Base-by-base conservation (phyloP, 1,139 yeast genomes). In the Blastobotrys petasosporus region DNA sequence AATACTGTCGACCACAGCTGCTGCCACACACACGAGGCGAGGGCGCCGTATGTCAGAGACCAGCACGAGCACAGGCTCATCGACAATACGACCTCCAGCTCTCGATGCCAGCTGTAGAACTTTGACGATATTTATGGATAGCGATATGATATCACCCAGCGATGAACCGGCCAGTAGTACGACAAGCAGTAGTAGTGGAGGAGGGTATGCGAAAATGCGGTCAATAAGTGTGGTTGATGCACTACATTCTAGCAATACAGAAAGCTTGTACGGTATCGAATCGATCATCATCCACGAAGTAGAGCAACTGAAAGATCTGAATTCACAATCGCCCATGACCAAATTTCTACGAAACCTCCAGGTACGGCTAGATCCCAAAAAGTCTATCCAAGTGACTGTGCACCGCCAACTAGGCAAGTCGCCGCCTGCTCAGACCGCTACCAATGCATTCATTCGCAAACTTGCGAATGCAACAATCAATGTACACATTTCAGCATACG, bases 351-450 rank as follows among this genome's bases (percentile, higher is more conserved):
- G 45, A 10, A n/a, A 34, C 2, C 17, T 41, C 31, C 45, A 11
- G 7, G 13, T 15, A 6, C 17, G 29, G 9, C 23, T 41, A 10
- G 20, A 31, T 17, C 20, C 30, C 15, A 13, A 29, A 4, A 3
- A 12, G 17, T 9, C 20, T 35, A 12, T 13, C 20, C 6, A 11
- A 10, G 36, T 41, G 10, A 23, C 31, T 9, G 40, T 41, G 9
- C 23, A 36, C 29, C 28, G 45, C 10, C 39, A 31, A 9, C 25
- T 41, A 9, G 29, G 45, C 15, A 32, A 30, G 25, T 10, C 12
- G 4, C 39, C 39, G 7, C 45, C 45, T 17, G 31, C 37, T n/a
- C 45, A 41, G 37, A 41, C 45, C 16, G 37, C 45, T 2, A 35
- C 40, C 3, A 41, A 41, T n/a, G 32, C 32, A 6, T 41, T 41